These are phyloP conservation scores for Apiospora phragmitis DNA, from an alignment of 2,329 filamentous ascomycete species.

Conservation along the genomic window DNA sequence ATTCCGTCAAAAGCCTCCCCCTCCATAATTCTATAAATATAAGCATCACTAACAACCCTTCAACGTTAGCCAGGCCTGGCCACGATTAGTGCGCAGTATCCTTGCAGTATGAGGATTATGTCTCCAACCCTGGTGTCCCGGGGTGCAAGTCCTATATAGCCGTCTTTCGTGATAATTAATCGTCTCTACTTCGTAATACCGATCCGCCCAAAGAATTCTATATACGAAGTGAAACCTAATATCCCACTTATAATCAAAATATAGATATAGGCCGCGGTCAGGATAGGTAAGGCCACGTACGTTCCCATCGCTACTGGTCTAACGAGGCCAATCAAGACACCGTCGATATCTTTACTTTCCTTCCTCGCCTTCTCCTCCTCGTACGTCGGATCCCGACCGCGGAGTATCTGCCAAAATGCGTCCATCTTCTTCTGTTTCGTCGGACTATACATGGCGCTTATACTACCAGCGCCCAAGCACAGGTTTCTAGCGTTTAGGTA, in stretches of 20 bases:
- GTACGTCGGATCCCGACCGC: background rate
- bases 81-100: conserved; percentile 16
- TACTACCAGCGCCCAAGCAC: background rate
- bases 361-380: background rate
- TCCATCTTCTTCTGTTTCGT: conserved; percentile 14
- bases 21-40: conserved; percentile 18
- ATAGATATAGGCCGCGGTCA: background rate
- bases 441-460: background rate
- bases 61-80: conserved; percentile 11
- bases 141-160: conserved; percentile 19
- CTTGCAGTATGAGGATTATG: conserved; percentile 15
- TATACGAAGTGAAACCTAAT: conserved; percentile 9
- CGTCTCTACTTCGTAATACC: conserved; percentile 13
- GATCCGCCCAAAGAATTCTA: conserved; percentile 13
- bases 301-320: background rate
- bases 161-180: conserved; percentile 15
- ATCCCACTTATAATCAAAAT: background rate
- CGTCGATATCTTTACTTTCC: background rate
- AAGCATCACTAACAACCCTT: conserved; percentile 18
- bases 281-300: background rate
- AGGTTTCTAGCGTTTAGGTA: conserved; percentile 14
- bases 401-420: conserved; percentile 15
- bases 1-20: conserved; percentile 11
- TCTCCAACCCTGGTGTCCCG: conserved; percentile 14
- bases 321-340: background rate